Conservation (phyloP, 352 stramenopile species). For the Phytophthora tentaculata region DNA sequence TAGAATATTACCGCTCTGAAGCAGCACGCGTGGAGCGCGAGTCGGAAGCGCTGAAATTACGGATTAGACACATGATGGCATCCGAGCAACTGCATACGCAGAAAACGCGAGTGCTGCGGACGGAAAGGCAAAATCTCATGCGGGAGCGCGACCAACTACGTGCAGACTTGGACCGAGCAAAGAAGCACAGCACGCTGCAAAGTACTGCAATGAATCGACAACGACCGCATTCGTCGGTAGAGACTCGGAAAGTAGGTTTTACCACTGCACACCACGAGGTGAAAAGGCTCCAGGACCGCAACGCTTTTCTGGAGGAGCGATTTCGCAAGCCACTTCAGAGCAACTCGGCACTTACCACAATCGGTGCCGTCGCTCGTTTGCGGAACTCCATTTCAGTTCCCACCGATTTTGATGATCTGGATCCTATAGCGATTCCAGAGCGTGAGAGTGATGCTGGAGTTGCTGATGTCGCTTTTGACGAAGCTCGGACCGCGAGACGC, state of each 20-base stretch:
- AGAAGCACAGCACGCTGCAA: conserved; percentile 29
- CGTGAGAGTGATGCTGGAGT: conserved; percentile 8
- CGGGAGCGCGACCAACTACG: conserved; percentile 55
- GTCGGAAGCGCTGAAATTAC: conserved; percentile 64
- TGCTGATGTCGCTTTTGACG: background rate
- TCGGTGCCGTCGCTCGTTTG: conserved; percentile 30
- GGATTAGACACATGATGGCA: conserved; percentile 84
- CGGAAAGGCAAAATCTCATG: conserved; percentile 58
- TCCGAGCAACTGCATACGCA: conserved; percentile 80
- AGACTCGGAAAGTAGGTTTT: conserved; percentile 12
- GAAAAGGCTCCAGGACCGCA: conserved; percentile 61
- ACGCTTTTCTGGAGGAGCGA: conserved; percentile 66
- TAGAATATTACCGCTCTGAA: conserved; percentile 63
- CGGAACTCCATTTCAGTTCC: conserved; percentile 24
- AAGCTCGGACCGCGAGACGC: conserved; percentile 1
- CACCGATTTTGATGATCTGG: conserved; percentile 1
- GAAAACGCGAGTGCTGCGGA: conserved; percentile 58
- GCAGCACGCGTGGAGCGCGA: conserved; percentile 61
- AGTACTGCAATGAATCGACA: conserved; percentile 28
- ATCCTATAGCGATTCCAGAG: conserved; percentile 1
- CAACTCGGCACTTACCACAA: conserved; percentile 13
- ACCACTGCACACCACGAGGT: conserved; percentile 42
- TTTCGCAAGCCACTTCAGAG: conserved; percentile 48
- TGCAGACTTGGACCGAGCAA: conserved; percentile 48
- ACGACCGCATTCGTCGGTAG: conserved; percentile 5